phyloP scores from a whole-genome alignment of 2,329 filamentous ascomycete genomes.

The Diplodia sapinea region DNA sequence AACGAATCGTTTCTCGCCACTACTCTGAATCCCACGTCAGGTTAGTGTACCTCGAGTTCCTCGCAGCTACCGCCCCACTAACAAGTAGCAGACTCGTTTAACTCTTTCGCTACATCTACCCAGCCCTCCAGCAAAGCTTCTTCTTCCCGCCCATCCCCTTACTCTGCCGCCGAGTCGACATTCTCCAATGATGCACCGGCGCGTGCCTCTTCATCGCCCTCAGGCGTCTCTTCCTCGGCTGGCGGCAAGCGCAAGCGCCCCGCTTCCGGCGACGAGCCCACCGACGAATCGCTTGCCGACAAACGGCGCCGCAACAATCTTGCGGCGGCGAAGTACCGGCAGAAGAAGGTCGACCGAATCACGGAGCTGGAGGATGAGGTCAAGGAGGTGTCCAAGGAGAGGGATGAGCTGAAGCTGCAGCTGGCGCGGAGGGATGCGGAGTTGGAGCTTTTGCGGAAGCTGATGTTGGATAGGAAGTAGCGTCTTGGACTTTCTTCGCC shows the following conservation, averaged over 20 bases:
- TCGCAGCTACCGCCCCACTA: background rate
- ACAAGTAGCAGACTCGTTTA: background rate
- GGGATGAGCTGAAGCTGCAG: slow-evolving; percentile 67
- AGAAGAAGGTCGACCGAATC: slow-evolving; percentile 72
- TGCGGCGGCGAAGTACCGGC: slow-evolving; percentile 73
- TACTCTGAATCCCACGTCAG: slow-evolving; percentile 6
- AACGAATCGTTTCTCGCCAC: slow-evolving; percentile 19
- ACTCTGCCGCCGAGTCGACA: background rate
- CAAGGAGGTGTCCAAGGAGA: slow-evolving; percentile 63
- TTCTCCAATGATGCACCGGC: background rate
- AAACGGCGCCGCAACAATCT: slow-evolving; percentile 73
- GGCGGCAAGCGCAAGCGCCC: slow-evolving; percentile 18
- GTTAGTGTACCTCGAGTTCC: background rate
- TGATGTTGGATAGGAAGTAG: slow-evolving; percentile 35
- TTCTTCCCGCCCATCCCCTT: slow-evolving; percentile 8
- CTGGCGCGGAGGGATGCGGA: slow-evolving; percentile 71
- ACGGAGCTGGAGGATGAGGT: slow-evolving; percentile 65
- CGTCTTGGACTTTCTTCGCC: background rate
- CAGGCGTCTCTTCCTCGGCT: background rate
- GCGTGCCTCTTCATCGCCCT: background rate
- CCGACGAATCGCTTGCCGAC: background rate
- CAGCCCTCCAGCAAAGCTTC: background rate
- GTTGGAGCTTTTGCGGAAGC: slow-evolving; percentile 63
- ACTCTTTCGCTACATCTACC: background rate
- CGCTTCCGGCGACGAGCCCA: background rate